Evolutionary conservation across 129 eudicot genomes (phyloP), one percentile per base, ranked within the genome.

Genomic region (Flaveria linearis): DNA sequence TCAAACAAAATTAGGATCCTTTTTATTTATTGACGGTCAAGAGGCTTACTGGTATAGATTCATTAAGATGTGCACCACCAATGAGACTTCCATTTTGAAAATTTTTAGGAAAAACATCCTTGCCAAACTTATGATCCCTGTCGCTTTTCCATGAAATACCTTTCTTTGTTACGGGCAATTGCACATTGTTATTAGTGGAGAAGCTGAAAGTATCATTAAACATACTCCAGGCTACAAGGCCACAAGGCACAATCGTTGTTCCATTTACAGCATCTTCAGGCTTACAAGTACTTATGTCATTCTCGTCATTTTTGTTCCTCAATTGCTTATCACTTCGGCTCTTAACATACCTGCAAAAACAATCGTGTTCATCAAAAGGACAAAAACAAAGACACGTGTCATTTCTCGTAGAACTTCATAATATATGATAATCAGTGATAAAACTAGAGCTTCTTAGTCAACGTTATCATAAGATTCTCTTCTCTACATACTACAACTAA

Each of bases 171-270:
- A 94, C 39, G 0, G 72, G 57, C 76, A 94, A 74, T 68, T 76
- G 77, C 63, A 81, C 87, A 55, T 57, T 47, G 68, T 80, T 82
- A 15, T 75, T 71, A 67, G 80, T 77, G 36, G 92, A 77, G 77
- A 94, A 87, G 80, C 73, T 84, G 68, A 86, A 94, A 73, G 98
- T 94, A 78, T 94, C 98, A 69, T 94, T 94, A 78, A 94, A 94
- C 89, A 94, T 82, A 81, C 98, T 94, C 98, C 98, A 94, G 3
- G 98, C 97, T 73, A 91, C 89, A 76, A 94, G 97, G 33, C 98
- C 97, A 77, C 98, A 94, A 25, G 98, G 98, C 77, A 94, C 98
- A 73, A 94, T 85, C 5, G 88, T 70, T 28, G 3, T 58, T 41
- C 84, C 90, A 68, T 89, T 74, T n/a, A 52, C 26, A 7, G n/a